Conservation (phyloP, 805 yeast species). For the Cyberlindnera americana region DNA sequence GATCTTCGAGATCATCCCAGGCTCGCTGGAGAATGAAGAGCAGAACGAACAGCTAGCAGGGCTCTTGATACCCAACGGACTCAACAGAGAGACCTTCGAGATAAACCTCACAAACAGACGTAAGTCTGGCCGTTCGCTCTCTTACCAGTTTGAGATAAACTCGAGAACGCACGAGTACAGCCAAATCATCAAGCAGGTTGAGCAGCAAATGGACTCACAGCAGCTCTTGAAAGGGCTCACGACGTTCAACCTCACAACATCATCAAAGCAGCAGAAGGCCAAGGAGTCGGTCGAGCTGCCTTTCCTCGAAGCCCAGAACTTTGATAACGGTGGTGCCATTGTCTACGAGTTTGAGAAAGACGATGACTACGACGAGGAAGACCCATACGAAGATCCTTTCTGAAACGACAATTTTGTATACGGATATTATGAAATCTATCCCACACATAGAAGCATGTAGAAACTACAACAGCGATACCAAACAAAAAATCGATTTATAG, state of each 20-base stretch:
- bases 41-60: conserved; percentile 39
- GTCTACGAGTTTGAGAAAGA: conserved; percentile 95
- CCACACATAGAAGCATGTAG: background rate
- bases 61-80: conserved; percentile 47
- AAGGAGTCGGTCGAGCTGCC: conserved; percentile 87
- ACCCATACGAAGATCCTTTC: conserved; percentile 95
- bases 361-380: conserved; percentile 97
- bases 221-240: conserved; percentile 68
- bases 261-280: conserved; percentile 69
- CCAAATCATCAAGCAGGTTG: conserved; percentile 25
- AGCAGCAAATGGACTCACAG: conserved; percentile 36
- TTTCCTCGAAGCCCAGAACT: conserved; percentile 82
- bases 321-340: conserved; percentile 85
- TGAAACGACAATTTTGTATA: conserved; percentile 26
- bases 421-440: background rate
- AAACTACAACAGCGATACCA: conserved; percentile 5
- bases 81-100: conserved; percentile 45
- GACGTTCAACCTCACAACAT: conserved; percentile 81
- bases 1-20: conserved; percentile 59
- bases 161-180: conserved; percentile 40
- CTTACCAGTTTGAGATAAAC: conserved; percentile 53
- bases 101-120: conserved; percentile 63
- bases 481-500: background rate
- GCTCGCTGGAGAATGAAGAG: conserved; percentile 36
- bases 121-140: conserved; percentile 77